Percentiles rank a stretch among this genome's conserved stretches.
These are phyloP conservation scores for Penicillium sp. DNA, from an alignment of 2,329 filamentous ascomycete genomes.

Conservation along the genomic window DNA sequence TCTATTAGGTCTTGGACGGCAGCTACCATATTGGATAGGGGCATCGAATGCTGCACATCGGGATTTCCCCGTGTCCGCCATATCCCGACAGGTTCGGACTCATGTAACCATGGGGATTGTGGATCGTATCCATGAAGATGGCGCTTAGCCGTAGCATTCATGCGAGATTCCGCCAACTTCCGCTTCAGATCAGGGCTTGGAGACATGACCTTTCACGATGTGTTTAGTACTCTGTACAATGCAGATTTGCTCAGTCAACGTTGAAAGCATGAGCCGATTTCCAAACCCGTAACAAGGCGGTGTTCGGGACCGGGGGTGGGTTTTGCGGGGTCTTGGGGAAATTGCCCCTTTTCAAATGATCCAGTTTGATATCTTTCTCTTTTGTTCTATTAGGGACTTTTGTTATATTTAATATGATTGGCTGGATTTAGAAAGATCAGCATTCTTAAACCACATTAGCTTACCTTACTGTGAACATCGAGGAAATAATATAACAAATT, in stretches of 20 bases:
- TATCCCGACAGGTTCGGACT: constrained; percentile 22
- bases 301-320: constrained; percentile 27
- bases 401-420: background rate
- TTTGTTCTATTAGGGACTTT: background rate
- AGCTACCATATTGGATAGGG: constrained; percentile 40
- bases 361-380: background rate
- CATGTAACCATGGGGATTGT: constrained; percentile 32
- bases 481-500: no score
- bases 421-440: background rate
- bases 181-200: constrained; percentile 26
- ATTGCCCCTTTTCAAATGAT: background rate
- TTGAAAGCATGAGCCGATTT: background rate
- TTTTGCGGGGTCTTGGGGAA: constrained; percentile 16
- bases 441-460: no score
- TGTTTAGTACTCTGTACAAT: background rate
- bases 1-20: constrained; percentile 40
- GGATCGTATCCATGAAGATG: constrained; percentile 30
- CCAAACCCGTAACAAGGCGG: constrained; percentile 20
- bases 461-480: no score
- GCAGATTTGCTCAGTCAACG: background rate
- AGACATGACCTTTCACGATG: constrained; percentile 17
- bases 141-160: constrained; percentile 22
- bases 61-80: constrained; percentile 32
- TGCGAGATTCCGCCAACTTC: constrained; percentile 23
- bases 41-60: constrained; percentile 31